phyloP scores from a whole-genome alignment of 108 stramenopile species.

The Nannochloropsis granulata region DNA sequence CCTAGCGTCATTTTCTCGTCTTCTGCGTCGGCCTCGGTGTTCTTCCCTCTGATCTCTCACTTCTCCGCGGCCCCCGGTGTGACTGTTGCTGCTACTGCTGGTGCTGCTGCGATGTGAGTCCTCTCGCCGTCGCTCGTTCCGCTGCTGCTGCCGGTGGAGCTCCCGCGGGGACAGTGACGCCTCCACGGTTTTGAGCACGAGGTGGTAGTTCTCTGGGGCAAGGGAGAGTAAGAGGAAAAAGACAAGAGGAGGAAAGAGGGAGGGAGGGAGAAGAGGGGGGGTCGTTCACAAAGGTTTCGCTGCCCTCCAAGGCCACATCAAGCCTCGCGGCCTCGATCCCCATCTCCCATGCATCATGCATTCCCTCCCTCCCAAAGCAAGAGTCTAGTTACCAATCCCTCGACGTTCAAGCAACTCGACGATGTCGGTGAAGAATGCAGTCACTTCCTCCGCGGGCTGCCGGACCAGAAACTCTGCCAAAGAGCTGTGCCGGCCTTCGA shows the following conservation, averaged over 20 bases:
- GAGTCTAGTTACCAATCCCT: neutral
- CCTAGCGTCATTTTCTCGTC: no score
- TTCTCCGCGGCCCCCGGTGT: no score
- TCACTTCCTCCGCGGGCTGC: neutral
- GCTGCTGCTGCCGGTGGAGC: no score
- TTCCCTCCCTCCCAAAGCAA: neutral
- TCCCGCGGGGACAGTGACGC: neutral
- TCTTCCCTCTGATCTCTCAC: no score
- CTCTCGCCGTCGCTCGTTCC: no score
- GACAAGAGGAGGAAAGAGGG: neutral
- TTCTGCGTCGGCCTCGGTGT: no score
- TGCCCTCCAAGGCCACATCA: neutral
- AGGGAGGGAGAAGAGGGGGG: neutral
- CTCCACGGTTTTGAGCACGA: neutral
- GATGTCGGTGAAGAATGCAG: neutral
- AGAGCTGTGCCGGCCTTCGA: neutral
- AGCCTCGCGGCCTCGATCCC: neutral
- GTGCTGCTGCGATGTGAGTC: no score
- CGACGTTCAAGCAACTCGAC: neutral
- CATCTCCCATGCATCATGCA: neutral
- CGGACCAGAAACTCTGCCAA: neutral
- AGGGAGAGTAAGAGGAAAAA: no score
- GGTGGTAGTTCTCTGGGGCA: neutral
- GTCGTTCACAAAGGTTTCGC: neutral
- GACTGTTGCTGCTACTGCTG: no score